Evolutionary conservation across 202 grass and related monocot genomes (phyloP), one percentile per base, ranked within the genome.

Genomic region (Eragrostis tef): DNA sequence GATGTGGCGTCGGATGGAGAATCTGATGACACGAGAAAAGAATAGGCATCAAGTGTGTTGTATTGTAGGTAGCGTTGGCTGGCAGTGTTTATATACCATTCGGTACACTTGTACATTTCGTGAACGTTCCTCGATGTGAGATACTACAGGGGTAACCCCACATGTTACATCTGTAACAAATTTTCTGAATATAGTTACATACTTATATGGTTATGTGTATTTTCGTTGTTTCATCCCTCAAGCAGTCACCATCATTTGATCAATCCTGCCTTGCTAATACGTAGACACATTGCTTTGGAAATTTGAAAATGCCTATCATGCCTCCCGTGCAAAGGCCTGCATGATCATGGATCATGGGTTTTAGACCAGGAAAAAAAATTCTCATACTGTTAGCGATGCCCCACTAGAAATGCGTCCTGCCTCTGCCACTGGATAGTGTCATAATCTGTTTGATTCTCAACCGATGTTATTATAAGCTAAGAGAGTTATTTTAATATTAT

Each of bases 1-100:
- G 77, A 73, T 71, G 71, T 65, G 64, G 39, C 64, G 8, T 64
- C 15, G 60, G 43, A 25, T 20, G 71, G 72, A 79, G 67, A 44
- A 86, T 66, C 46, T 3, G 77, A 50, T 42, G 15, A 25, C 41
- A 73, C 42, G 65, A 72, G 17, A 71, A 66, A 69, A 6, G 43
- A 66, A 68, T 81, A 62, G 48, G 51, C 42, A 46, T 54, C 51
- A 41, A 2, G 26, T 62, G 42, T 31, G 49, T 31, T 77, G 87
- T 89, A 74, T 47, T 45, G 15, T 73, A 72, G 73, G 16, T 64
- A 9, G 69, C 20, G 43, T 26, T 47, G 9, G 41, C 24, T 82
- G 65, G 16, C 64, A 59, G 41, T 74, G 49, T 81, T 34, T 51
- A 48, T 67, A 60, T 25, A 36, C 42, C 27, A 57, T 65, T 74